phyloP scores from a whole-genome alignment of 2,329 filamentous ascomycete species.

The Apiospora marii region DNA sequence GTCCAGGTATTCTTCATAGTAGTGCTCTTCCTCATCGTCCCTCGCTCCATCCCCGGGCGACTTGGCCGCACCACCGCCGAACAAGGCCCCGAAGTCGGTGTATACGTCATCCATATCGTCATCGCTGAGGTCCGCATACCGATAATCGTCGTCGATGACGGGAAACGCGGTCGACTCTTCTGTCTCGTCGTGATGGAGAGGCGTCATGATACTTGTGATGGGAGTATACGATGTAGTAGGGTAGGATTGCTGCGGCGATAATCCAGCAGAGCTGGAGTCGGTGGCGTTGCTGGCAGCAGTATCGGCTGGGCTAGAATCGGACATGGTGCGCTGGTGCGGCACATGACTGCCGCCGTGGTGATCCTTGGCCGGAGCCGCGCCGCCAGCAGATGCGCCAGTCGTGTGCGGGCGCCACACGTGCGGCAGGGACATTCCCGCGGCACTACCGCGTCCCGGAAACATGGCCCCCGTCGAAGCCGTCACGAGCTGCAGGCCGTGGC shows the following conservation, averaged over 20 bases:
- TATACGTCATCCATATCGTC: constrained; percentile 61
- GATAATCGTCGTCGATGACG: constrained; percentile 53
- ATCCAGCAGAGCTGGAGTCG: not conserved
- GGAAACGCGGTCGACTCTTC: constrained; percentile 59
- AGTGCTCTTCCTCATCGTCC: constrained; percentile 46
- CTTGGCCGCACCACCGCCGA: constrained; percentile 44
- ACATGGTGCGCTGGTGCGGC: not conserved
- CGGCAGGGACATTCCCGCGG: constrained; percentile 32
- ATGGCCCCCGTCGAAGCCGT: constrained; percentile 38
- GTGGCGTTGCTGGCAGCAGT: not conserved
- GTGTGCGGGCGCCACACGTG: constrained; percentile 40
- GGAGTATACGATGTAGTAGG: not conserved
- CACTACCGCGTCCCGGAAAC: constrained; percentile 38
- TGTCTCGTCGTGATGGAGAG: constrained; percentile 40
- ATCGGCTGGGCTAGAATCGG: not conserved
- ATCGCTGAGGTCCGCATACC: constrained; percentile 49
- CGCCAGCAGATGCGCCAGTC: constrained; percentile 29
- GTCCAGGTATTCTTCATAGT: constrained; percentile 63
- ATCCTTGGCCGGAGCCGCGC: not conserved
- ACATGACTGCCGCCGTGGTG: not conserved
- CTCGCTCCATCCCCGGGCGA: constrained; percentile 35
- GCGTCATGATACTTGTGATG: constrained; percentile 27
- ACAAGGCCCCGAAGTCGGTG: constrained; percentile 62
- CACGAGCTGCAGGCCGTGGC: constrained; percentile 45
- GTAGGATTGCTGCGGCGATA: not conserved